Conservation (phyloP, 805 yeast genomes). For the Sugiyamaella floridensis region DNA sequence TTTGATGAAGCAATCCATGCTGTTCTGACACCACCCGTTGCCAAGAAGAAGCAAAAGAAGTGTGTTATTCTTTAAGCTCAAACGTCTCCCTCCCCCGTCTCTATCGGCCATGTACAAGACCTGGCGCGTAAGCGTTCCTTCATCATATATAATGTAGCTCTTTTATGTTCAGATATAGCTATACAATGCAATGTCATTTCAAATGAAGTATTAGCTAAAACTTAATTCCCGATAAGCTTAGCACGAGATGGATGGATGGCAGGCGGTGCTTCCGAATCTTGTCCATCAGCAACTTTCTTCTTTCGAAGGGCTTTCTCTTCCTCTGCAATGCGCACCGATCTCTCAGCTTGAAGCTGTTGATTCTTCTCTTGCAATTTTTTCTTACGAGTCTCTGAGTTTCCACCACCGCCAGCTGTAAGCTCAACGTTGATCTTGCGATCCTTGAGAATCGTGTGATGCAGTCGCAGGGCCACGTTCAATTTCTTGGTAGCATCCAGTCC, state of each 20-base stretch:
- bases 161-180: not conserved
- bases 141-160: not conserved
- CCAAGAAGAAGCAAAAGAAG: slow-evolving; percentile 37
- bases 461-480: slow-evolving; percentile 76
- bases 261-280: not conserved
- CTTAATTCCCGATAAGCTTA: slow-evolving; percentile 2
- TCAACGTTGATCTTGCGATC: slow-evolving; percentile 87
- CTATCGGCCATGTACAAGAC: too few species aligned
- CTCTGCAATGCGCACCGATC: slow-evolving; percentile 51
- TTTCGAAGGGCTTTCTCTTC: slow-evolving; percentile 31
- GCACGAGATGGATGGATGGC: slow-evolving; percentile 15
- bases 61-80: slow-evolving; percentile 42
- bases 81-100: too few species aligned
- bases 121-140: too few species aligned
- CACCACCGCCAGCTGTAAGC: slow-evolving; percentile 97
- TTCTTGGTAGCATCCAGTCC: slow-evolving; percentile 62
- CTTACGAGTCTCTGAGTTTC: slow-evolving; percentile 56
- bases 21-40: slow-evolving; percentile 46
- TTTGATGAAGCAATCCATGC: slow-evolving; percentile 76
- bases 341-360: slow-evolving; percentile 62
- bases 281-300: slow-evolving; percentile 16
- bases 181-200: not conserved
- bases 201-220: not conserved
- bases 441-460: slow-evolving; percentile 69
- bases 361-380: slow-evolving; percentile 76